Evolutionary conservation across 2,329 filamentous ascomycete genomes (phyloP), one percentile per base, ranked within the genome.

Genomic region (Clonostachys solani): DNA sequence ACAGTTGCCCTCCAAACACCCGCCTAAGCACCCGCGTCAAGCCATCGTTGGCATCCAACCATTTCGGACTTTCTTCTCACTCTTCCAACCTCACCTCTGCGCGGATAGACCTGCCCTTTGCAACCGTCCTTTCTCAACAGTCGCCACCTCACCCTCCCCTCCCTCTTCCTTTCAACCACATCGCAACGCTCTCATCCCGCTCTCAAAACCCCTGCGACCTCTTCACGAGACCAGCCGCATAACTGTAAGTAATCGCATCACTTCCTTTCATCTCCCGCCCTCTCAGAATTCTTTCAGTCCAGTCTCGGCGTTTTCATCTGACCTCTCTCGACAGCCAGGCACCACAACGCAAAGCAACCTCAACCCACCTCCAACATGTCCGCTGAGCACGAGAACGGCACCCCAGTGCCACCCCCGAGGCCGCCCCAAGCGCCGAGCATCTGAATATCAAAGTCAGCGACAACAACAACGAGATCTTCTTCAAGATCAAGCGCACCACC

Each of bases 361-460:
- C 36, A 18, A n/a, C 13, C 17, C 36, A 38, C 5, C 15, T n/a
- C 12, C 36, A 38, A 38, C 15, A 38, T 38, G 36, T 38, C 36
- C 36, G 36, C 36, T 18, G 36, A 38, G 15, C 15, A 38, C 42
- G 34, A 38, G 52, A 67, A 76, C 55, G 72, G 80, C 50, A 73
- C 74, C 52, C 74, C 74, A 54, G 68, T 69, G 57, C 72, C 40
- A 16, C 34, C 44, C n/a, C 40, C 16, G 44, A 43, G 34, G 73
- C 47, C 60, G 61, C 46, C 67, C 66, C 40, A 65, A 72, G 67
- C 23, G 72, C 74, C 19, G 92, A 97, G 72, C 94, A 99, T 69
- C 77, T 99, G 6, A 99, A 99, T 73, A 97, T 99, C 74, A 99
- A 99, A 68, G 94, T 99, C 13, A 97, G 94, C 0, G 94, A 99